These are phyloP conservation scores for Chionographis japonica DNA, from an alignment of 106 monocot species.

Conservation along the genomic window DNA sequence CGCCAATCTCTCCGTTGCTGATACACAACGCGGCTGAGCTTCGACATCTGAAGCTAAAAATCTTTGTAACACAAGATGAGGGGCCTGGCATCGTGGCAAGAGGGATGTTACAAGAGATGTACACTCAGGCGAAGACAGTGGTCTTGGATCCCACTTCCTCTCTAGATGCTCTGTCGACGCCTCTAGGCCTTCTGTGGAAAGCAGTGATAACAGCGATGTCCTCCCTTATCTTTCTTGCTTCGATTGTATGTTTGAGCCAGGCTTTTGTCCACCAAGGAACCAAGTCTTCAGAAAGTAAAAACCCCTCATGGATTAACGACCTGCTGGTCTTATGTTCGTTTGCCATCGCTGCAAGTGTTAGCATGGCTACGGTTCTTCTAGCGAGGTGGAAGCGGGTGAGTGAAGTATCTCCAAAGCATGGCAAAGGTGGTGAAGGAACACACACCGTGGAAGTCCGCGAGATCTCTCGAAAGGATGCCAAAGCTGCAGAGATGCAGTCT, in stretches of 20 bases:
- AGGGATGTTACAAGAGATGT: conserved; percentile 29
- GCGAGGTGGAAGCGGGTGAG: conserved; percentile 19
- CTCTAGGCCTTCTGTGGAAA: conserved; percentile 28
- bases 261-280: conserved; percentile 27
- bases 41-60: conserved; percentile 20
- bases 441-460: not conserved
- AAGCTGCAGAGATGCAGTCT: not conserved
- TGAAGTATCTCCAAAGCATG: conserved; percentile 5
- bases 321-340: conserved; percentile 46
- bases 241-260: conserved; percentile 33
- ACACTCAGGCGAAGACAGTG: conserved; percentile 19
- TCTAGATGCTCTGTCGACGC: not conserved
- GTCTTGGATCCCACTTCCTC: conserved; percentile 1
- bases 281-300: conserved; percentile 17
- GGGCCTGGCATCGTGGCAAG: conserved; percentile 11
- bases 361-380: conserved; percentile 8
- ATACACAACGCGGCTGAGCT: conserved; percentile 7
- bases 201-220: conserved; percentile 34
- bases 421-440: not conserved
- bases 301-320: conserved; percentile 60
- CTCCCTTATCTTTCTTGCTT: conserved; percentile 34
- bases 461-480: conserved; percentile 3
- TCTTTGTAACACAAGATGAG: conserved; percentile 62
- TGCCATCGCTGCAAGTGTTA: conserved; percentile 27
- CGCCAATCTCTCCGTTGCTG: conserved; percentile 36